Percentiles rank a stretch among this genome's conserved stretches.
These are phyloP conservation scores for Mycena crocata DNA, from an alignment of 768 basidiomycete genomes.

Conservation along the genomic window DNA sequence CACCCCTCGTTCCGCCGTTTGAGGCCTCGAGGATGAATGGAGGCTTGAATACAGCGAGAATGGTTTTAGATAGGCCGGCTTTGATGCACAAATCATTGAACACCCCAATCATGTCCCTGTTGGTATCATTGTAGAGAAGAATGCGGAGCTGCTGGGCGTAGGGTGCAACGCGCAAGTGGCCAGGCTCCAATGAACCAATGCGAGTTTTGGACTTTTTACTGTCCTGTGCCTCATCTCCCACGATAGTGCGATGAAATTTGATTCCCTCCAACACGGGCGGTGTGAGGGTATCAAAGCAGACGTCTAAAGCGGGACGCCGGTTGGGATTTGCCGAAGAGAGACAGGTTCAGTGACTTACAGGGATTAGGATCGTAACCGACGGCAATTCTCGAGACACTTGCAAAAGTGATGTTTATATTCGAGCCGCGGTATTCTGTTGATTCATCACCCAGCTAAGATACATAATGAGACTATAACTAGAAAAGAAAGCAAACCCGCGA, in stretches of 20 bases:
- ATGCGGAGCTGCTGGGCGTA: constrained; percentile 81
- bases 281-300: constrained; percentile 74
- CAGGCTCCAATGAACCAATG: constrained; percentile 66
- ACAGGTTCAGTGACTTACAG: constrained; percentile 56
- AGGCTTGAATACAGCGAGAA: constrained; percentile 47
- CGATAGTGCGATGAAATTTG: constrained; percentile 64
- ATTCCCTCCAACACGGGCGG: constrained; percentile 75
- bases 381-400: constrained; percentile 67
- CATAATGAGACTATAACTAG: neutral
- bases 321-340: constrained; percentile 9
- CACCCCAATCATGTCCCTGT: constrained; percentile 56
- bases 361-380: constrained; percentile 74
- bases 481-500: constrained; percentile 28
- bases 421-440: constrained; percentile 61
- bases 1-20: constrained; percentile 47
- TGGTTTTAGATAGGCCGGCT: constrained; percentile 54
- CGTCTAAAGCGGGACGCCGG: constrained; percentile 50
- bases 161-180: constrained; percentile 70
- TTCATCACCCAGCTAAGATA: constrained; percentile 69
- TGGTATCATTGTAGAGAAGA: constrained; percentile 61
- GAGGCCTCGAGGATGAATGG: constrained; percentile 61
- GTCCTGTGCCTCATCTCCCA: constrained; percentile 53
- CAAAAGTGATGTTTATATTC: constrained; percentile 65
- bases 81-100: constrained; percentile 67
- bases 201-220: constrained; percentile 65